Evolutionary conservation across 2,329 filamentous ascomycete species (phyloP).

Genomic region (Paracamarosporium sp.): DNA sequence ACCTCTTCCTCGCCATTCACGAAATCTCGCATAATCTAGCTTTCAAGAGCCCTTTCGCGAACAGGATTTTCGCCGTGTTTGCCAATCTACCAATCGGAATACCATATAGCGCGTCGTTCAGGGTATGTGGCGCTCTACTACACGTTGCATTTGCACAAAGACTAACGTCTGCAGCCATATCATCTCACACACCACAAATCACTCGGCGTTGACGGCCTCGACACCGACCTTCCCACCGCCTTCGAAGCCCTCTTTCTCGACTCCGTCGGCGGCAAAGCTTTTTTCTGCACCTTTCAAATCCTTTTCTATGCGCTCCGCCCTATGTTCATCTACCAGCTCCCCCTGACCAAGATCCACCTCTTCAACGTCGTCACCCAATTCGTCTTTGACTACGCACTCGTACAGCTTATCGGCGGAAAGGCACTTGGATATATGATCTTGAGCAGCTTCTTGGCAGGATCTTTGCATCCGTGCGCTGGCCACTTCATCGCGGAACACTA

Average conservation of each 20-base stretch:
- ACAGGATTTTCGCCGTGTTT: slow-evolving; percentile 87
- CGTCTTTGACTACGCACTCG: slow-evolving; percentile 75
- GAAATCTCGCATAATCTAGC: slow-evolving; percentile 98
- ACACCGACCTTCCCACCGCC: slow-evolving; percentile 92
- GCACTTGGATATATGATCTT: slow-evolving; percentile 83
- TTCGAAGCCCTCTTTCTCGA: slow-evolving; percentile 92
- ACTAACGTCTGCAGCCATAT: slow-evolving; percentile 70
- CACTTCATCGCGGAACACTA: slow-evolving; percentile 98
- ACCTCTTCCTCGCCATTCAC: slow-evolving; percentile 97
- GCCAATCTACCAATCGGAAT: slow-evolving; percentile 96
- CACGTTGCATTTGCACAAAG: not conserved
- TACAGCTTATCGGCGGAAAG: slow-evolving; percentile 65
- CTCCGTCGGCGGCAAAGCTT: slow-evolving; percentile 93
- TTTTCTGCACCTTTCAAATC: slow-evolving; percentile 99
- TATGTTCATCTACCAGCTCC: slow-evolving; percentile 90
- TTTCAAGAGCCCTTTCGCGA: slow-evolving; percentile 80
- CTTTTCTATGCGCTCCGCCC: slow-evolving; percentile 97
- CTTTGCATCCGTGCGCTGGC: slow-evolving; percentile 89
- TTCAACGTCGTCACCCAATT: slow-evolving; percentile 82
- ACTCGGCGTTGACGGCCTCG: slow-evolving; percentile 91
- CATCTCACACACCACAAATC: slow-evolving; percentile 99
- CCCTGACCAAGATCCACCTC: slow-evolving; percentile 83
- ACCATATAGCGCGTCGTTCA: slow-evolving; percentile 94
- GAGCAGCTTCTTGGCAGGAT: slow-evolving; percentile 92
- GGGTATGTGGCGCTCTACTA: slow-evolving; percentile 60